Conservation (phyloP, 768 basidiomycete species). For the Tulasnella sp. region DNA sequence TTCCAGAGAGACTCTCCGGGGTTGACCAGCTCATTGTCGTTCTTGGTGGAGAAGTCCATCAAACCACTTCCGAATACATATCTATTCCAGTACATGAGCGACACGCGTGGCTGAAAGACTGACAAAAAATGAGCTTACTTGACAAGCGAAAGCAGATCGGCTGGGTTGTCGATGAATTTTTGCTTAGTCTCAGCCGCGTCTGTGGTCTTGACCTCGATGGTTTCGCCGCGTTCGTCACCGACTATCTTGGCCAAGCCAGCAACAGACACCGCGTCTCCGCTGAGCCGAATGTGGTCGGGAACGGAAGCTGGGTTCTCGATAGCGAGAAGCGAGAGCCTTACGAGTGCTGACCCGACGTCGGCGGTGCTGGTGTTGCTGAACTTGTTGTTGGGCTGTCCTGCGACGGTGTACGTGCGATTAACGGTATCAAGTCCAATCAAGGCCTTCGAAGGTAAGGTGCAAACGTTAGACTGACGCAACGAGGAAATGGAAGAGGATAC, state of each 20-base stretch:
- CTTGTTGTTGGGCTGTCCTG: constrained; percentile 12
- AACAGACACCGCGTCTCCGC: constrained; percentile 13
- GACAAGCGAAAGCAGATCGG: neutral
- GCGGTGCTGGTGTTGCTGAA: constrained; percentile 11
- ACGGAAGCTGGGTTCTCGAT: constrained; percentile 14
- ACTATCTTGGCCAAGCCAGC: constrained; percentile 19
- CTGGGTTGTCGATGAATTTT: neutral
- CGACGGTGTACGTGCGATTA: constrained; percentile 10
- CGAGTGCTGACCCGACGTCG: constrained; percentile 25
- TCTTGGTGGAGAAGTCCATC: constrained; percentile 19
- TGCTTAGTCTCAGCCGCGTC: constrained; percentile 2
- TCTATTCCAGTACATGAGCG: neutral
- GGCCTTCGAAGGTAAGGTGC: neutral
- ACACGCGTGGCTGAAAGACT: neutral
- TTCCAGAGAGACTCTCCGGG: constrained; percentile 30
- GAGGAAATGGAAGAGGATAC: neutral
- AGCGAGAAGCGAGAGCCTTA: constrained; percentile 4
- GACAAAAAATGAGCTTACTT: neutral
- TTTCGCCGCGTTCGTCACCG: constrained; percentile 2
- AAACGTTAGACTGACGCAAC: neutral
- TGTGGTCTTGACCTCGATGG: constrained; percentile 1
- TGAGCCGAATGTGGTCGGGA: constrained; percentile 20
- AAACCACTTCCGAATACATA: constrained; percentile 7
- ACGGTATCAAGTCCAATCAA: constrained; percentile 23
- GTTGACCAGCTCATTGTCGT: constrained; percentile 33